Conservation (phyloP, 257 asterid species). For the Nicotiana tabacum region DNA sequence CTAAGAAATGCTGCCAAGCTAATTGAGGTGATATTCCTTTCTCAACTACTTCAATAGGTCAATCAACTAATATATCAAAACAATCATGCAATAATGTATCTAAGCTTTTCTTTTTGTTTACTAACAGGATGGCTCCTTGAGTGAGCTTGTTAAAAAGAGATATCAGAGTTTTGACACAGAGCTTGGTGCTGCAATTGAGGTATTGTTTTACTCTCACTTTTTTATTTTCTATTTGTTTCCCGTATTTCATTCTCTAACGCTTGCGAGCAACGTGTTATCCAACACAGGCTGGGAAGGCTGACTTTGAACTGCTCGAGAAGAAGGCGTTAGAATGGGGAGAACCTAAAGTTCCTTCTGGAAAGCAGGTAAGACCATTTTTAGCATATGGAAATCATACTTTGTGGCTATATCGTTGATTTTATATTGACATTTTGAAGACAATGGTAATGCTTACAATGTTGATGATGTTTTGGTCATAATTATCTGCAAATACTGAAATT, state of each 20-base stretch:
- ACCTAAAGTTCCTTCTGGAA: conserved; percentile 78
- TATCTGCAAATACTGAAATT: not conserved
- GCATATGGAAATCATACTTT: not conserved
- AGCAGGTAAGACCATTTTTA: conserved; percentile 56
- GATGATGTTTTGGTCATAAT: too few relatives aligned
- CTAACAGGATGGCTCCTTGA: conserved; percentile 64
- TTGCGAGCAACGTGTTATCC: not conserved
- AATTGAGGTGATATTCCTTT: conserved; percentile 49
- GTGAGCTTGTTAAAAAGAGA: conserved; percentile 72
- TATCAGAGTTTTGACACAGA: conserved; percentile 82
- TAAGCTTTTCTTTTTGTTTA: not conserved
- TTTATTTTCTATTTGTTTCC: not conserved
- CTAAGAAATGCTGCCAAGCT: conserved; percentile 86
- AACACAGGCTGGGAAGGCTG: conserved; percentile 94
- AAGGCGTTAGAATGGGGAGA: conserved; percentile 85
- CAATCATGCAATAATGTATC: not conserved
- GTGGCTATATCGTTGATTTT: not conserved
- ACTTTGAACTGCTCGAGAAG: conserved; percentile 79
- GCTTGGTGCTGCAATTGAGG: conserved; percentile 83
- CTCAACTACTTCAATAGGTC: not conserved
- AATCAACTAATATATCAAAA: not conserved
- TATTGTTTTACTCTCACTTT: conserved; percentile 9
- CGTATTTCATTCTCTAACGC: not conserved
- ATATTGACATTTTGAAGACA: not conserved
- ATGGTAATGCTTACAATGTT: not conserved